Evolutionary conservation across 1,139 yeast genomes (phyloP).

Genomic region (Suhomyces guaymorum): DNA sequence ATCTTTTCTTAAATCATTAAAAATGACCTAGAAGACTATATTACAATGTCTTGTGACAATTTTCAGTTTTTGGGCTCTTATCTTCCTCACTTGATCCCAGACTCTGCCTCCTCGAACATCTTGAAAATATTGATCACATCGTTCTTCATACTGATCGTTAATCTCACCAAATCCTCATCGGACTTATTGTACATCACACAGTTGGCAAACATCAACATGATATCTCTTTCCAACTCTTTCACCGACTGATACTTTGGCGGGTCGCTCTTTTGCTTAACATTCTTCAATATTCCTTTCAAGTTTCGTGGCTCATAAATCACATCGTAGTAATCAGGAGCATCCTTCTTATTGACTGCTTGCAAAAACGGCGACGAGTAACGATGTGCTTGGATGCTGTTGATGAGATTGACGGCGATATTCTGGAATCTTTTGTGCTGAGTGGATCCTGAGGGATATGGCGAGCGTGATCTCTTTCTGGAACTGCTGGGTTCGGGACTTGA

Average conservation of each 20-base stretch:
- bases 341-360: slow-evolving; percentile 65
- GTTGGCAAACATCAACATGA: slow-evolving; percentile 79
- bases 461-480: slow-evolving; percentile 25
- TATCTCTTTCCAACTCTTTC: slow-evolving; percentile 64
- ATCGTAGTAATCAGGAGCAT: slow-evolving; percentile 68
- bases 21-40: too few relatives aligned
- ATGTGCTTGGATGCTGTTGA: slow-evolving; percentile 67
- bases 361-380: slow-evolving; percentile 74
- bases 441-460: slow-evolving; percentile 30
- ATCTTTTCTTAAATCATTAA: too few relatives aligned
- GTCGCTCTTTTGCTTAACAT: slow-evolving; percentile 49
- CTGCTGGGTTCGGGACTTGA: slow-evolving; percentile 8
- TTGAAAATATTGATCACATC: slow-evolving; percentile 54
- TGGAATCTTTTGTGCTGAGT: slow-evolving; percentile 52
- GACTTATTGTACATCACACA: slow-evolving; percentile 78
- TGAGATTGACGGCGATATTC: slow-evolving; percentile 55
- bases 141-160: slow-evolving; percentile 68
- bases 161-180: slow-evolving; percentile 59
- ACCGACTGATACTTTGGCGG: slow-evolving; percentile 53
- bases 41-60: too few relatives aligned
- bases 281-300: slow-evolving; percentile 59
- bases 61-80: not conserved
- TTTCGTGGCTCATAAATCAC: slow-evolving; percentile 68
- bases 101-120: slow-evolving; percentile 48
- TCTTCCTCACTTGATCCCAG: slow-evolving; percentile 15